Conservation (phyloP, 1,284 basidiomycete genomes). For the Heliocybe sulcata region DNA sequence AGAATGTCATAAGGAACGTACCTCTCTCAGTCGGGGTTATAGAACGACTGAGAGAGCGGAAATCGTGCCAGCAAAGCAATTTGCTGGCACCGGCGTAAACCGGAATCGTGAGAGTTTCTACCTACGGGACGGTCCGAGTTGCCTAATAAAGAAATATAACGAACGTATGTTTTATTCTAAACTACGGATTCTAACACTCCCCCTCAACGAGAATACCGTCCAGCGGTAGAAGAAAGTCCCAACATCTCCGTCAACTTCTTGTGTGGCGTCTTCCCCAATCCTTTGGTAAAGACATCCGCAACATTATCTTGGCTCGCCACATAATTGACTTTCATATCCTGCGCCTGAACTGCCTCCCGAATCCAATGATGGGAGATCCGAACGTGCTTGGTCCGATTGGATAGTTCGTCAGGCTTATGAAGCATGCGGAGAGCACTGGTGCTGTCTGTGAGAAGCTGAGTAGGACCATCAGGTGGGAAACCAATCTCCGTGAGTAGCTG, state of each 20-base stretch:
- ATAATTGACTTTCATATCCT: constrained; percentile 13
- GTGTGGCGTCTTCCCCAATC: background rate
- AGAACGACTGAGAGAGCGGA: too few relatives aligned
- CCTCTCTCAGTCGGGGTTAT: too few relatives aligned
- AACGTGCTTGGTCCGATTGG: constrained; percentile 28
- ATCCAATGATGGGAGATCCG: constrained; percentile 25
- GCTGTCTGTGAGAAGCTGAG: constrained; percentile 22
- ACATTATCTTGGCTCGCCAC: constrained; percentile 13
- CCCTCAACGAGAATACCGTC: constrained; percentile 4
- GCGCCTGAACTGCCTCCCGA: constrained; percentile 20
- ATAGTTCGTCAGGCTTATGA: constrained; percentile 20
- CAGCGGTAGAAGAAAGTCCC: background rate
- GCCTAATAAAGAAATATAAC: too few relatives aligned
- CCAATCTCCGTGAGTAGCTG: constrained; percentile 23
- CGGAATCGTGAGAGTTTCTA: too few relatives aligned
- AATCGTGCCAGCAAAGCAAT: too few relatives aligned
- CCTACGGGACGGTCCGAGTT: too few relatives aligned
- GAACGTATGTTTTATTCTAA: too few relatives aligned
- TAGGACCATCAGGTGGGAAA: constrained; percentile 10
- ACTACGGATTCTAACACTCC: constrained; percentile 7
- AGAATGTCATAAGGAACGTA: too few relatives aligned
- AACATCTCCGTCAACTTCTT: background rate
- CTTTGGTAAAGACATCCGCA: constrained; percentile 24
- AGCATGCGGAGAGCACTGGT: constrained; percentile 19
- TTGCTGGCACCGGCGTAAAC: too few relatives aligned